Base-by-base conservation (phyloP, 1,284 basidiomycete genomes). In the Singerocomus rubriflavus region DNA sequence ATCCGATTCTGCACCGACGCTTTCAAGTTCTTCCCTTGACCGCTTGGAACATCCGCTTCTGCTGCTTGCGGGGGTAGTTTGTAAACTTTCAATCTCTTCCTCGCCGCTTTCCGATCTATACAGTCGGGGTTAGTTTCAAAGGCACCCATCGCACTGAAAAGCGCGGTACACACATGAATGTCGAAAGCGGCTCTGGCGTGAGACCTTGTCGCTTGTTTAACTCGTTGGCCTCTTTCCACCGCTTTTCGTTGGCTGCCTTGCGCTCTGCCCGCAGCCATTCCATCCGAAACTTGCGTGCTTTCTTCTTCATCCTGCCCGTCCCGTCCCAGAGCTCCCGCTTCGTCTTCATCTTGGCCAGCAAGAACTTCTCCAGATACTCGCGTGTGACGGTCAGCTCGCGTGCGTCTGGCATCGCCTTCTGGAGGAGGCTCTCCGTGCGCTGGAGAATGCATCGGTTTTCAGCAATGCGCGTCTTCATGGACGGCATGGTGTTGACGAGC, bases 221-320 rank as follows among this genome's bases (percentile, higher is more conserved):
- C 16, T 48, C 44, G 34, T 66, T 69, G 5, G 44, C 54, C 11
- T 54, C 62, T 16, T 37, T 53, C 61, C 63, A 68, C 26, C 17
- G 57, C 46, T 46, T 57, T 30, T 57, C 48, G 16, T 36, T 55
- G 17, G 46, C 54, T 21, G 47, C 53, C 44, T 48, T 68, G 46
- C 65, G 58, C 49, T 57, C 61, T 5, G 59, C 58, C 50, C 68
- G 64, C 41, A 66, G 57, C 66, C 63, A 71, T 46, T 64, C 66
- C 51, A 69, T 66, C 52, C 72, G 65, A 14, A 63, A 42, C 53
- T 69, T 73, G 48, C 65, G 64, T 26, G 51, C 43, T 37, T 52
- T 50, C 53, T 70, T 69, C 38, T 59, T 59, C 58, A 72, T 63
- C 47, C 33, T 57, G 6, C 62, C 70, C 33, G 67, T 64, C 41